Evolutionary conservation across 805 yeast species (phyloP), one percentile per base, ranked within the genome.

Genomic region (Sugiyamaella marilandica): DNA sequence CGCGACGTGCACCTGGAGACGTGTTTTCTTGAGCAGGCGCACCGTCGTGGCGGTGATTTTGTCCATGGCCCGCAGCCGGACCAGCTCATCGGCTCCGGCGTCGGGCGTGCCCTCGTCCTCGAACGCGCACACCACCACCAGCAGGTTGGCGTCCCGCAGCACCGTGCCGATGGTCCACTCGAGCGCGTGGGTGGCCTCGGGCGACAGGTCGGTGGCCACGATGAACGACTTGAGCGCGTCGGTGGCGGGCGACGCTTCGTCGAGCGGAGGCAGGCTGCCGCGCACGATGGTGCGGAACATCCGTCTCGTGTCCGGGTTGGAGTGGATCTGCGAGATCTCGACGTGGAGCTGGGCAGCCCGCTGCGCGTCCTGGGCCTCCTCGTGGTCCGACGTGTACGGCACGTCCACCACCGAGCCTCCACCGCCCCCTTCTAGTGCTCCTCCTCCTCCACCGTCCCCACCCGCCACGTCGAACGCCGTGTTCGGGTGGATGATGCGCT

Each of bases 141-240:
- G 69, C 0, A 90, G 88, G 50, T 89, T 85, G 0, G 94, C 94
- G 62, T 87, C 90, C 19, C 83, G 85, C 45, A 90, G 74, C 0
- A 89, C 84, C 0, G 95, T 80, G 1, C 97, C 97, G 59, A 91
- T 75, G 41, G 90, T 80, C 86, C 96, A 90, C 62, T 88, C 94
- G 19, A 91, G 73, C 0, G 97, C 94, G 67, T 85, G 86, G 36
- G 77, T 75, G 1, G 95, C 84, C 65, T 89, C 97, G 0, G 88
- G 85, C 2, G 92, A 82, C 57, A 85, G 77, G 65, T 91, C 97
- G 72, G 85, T 79, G 62, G 94, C 88, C 18, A 89, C 77, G 46
- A 90, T 69, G 66, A 83, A 88, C 64, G 87, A 79, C 59, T 81
- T 81, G 29, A 51, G 57, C 48, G 56, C 59, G 39, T 47, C 52